Conservation (phyloP, 2,329 filamentous ascomycete species). For the Dactylonectria estremocensis region DNA sequence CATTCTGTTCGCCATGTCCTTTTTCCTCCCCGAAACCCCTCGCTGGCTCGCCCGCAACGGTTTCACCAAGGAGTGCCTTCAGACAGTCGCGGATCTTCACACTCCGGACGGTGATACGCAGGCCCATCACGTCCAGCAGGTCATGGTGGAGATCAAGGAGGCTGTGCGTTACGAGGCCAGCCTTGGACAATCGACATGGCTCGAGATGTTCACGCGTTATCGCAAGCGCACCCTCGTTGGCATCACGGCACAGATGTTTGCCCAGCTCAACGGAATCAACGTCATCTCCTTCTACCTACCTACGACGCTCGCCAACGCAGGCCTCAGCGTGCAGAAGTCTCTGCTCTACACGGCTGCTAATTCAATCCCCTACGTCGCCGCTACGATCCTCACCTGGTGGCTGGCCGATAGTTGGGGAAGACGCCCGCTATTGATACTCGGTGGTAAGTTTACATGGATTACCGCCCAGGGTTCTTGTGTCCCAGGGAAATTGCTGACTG, state of each 20-base stretch:
- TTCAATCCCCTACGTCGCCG: slow-evolving; percentile 57
- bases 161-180: slow-evolving; percentile 32
- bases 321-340: slow-evolving; percentile 55
- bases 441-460: slow-evolving; percentile 22
- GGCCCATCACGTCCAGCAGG: slow-evolving; percentile 53
- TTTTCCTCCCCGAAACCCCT: slow-evolving; percentile 53
- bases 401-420: slow-evolving; percentile 58
- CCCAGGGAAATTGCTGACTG: background rate
- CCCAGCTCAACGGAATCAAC: slow-evolving; percentile 59
- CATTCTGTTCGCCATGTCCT: slow-evolving; percentile 33
- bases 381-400: slow-evolving; percentile 57
- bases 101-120: slow-evolving; percentile 51
- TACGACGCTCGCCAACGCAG: slow-evolving; percentile 53
- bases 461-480: background rate
- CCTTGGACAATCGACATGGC: slow-evolving; percentile 27
- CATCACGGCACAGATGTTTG: slow-evolving; percentile 59
- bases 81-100: slow-evolving; percentile 58
- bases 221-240: slow-evolving; percentile 59
- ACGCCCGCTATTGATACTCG: slow-evolving; percentile 54
- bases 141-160: slow-evolving; percentile 45
- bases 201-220: slow-evolving; percentile 60
- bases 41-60: slow-evolving; percentile 58
- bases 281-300: slow-evolving; percentile 61
- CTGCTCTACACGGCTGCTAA: slow-evolving; percentile 59
- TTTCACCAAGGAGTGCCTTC: slow-evolving; percentile 50